Evolutionary conservation across 2,329 filamentous ascomycete species (phyloP), one percentile per base, ranked within the genome.

Genomic region (Stemphylium vesicarium): DNA sequence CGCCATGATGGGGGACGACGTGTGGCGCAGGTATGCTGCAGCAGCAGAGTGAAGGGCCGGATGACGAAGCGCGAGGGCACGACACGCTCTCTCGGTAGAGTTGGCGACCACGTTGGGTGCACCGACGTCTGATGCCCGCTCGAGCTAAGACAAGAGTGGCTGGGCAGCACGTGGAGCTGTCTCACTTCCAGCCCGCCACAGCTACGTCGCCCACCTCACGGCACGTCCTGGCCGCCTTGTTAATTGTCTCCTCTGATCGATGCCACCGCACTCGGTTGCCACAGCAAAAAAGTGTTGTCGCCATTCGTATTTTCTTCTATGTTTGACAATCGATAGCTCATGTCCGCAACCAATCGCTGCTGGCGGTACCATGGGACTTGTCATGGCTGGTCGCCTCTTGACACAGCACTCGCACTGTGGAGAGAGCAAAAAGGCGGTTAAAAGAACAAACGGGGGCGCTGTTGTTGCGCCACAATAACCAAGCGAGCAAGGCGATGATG

Each of bases 1-100:
- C 24, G 68, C 53, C 60, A 70, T 72, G 56, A 32, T 52, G 48
- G 37, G 42, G 42, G 37, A 53, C 53, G 58, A 40, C 38, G 38
- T 48, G 40, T 29, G 52, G 42, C 56, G 62, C 56, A 64, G 64
- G 45, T 38, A 51, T 50, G 62, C 56, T 42, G 62, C 56, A 63
- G 47, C 55, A 60, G 47, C 45, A 41, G 51, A 40, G 60, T 53
- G 44, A 53, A 57, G 50, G 62, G 47, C 47, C 49, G 52, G 48
- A 40, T 41, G 47, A 44, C 35, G 53, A 36, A 50, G 60, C 55
- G 57, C 55, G 47, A 57, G 47, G 43, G 56, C 60, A 60, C 53
- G 40, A 51, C 59, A 51, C 59, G 59, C 52, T 49, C 37, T 41
- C 36, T 24, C 35, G 49, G 53, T 55, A 42, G 59, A 47, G 60